Conservation (phyloP, 371 early-diverging fungal species). For the Saksenaea vasiformis region DNA sequence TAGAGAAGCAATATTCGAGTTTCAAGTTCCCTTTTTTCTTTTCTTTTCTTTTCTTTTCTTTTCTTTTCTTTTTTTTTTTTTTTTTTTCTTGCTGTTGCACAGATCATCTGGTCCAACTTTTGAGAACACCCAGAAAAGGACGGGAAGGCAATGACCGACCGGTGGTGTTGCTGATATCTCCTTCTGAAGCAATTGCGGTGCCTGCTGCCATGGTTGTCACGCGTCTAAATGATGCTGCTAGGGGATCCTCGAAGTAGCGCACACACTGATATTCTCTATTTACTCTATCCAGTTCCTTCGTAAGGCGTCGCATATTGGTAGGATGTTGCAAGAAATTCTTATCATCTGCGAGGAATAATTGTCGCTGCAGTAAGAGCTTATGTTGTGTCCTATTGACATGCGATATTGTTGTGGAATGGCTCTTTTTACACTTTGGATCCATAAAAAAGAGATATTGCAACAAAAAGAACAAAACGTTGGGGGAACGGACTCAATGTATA, state of each 20-base stretch:
- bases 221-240: constrained; percentile 12
- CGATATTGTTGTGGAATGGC: neutral
- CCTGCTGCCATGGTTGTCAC: neutral
- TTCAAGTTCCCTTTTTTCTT: no score
- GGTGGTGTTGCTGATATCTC: neutral
- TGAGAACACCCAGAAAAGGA: neutral
- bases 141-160: neutral
- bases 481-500: constrained; percentile 4
- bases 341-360: constrained; percentile 34
- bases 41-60: no score
- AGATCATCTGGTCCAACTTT: neutral
- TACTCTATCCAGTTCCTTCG: constrained; percentile 37
- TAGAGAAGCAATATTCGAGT: neutral
- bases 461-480: neutral
- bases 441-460: neutral
- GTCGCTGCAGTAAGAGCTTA: constrained; percentile 36
- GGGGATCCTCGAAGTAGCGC: constrained; percentile 18
- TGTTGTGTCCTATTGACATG: constrained; percentile 32
- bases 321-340: constrained; percentile 33
- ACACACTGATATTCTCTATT: constrained; percentile 30
- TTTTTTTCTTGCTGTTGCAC: neutral
- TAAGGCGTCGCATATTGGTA: constrained; percentile 32
- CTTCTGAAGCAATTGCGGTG: neutral
- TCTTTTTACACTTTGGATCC: neutral
- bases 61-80: constrained; percentile 9